Evolutionary conservation across 2,329 filamentous ascomycete species (phyloP).

Genomic region (Claviceps spartinae): DNA sequence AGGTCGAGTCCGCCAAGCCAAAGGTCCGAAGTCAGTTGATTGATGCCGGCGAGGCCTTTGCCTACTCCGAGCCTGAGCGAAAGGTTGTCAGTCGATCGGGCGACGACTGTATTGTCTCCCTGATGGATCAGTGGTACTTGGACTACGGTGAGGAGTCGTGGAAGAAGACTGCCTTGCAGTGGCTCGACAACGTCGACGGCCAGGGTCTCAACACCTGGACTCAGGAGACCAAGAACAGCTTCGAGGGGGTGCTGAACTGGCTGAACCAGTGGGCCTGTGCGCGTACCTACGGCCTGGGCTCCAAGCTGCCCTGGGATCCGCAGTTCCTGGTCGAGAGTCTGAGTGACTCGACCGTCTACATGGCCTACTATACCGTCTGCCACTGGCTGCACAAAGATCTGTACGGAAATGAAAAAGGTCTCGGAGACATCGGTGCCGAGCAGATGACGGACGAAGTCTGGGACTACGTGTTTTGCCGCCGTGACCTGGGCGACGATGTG

Average conservation of each 20-base stretch:
- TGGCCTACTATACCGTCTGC: slow-evolving; percentile 61
- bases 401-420: slow-evolving; percentile 62
- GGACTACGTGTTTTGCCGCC: slow-evolving; percentile 85
- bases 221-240: slow-evolving; percentile 63
- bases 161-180: slow-evolving; percentile 61
- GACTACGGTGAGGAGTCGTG: slow-evolving; percentile 89
- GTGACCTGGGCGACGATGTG: slow-evolving; percentile 53
- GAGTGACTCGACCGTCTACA: slow-evolving; percentile 87
- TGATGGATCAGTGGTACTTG: slow-evolving; percentile 95
- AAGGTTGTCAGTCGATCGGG: slow-evolving; percentile 79
- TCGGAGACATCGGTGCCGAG: slow-evolving; percentile 57
- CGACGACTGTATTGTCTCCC: slow-evolving; percentile 84
- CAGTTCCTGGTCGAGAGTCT: slow-evolving; percentile 85
- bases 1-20: slow-evolving; percentile 76
- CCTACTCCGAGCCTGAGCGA: slow-evolving; percentile 86
- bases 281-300: slow-evolving; percentile 80
- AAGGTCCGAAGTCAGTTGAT: slow-evolving; percentile 71
- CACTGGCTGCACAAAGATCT: slow-evolving; percentile 69
- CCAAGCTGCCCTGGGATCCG: slow-evolving; percentile 87
- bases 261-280: slow-evolving; percentile 92
- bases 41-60: slow-evolving; percentile 66
- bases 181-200: slow-evolving; percentile 53
- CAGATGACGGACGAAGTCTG: slow-evolving; percentile 93
- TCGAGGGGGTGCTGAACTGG: slow-evolving; percentile 81
- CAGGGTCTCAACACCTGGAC: slow-evolving; percentile 67